Conservation (phyloP, 352 stramenopile genomes). For the Phytophthora macrochlamydospora region DNA sequence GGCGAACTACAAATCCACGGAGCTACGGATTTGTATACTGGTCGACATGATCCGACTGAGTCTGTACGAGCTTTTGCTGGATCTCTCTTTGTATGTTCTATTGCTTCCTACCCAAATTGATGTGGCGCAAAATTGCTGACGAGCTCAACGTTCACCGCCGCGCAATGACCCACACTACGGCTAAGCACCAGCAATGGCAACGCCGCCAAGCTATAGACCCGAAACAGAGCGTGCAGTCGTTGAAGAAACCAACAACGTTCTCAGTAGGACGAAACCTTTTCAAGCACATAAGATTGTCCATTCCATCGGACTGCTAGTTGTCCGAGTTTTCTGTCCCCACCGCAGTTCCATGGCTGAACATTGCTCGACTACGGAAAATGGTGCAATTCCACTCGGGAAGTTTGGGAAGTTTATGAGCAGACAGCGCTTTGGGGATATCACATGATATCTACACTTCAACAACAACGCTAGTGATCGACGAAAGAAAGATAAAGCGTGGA, state of each 20-base stretch:
- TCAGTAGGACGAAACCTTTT: constrained; percentile 6
- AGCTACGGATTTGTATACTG: constrained; percentile 6
- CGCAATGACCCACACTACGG: not conserved
- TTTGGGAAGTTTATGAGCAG: constrained; percentile 19
- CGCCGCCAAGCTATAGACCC: not conserved
- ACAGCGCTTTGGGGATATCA: constrained; percentile 17
- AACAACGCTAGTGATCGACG: constrained; percentile 9
- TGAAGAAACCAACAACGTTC: constrained; percentile 3
- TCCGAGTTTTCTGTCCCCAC: constrained; percentile 2
- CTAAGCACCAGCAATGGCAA: not conserved
- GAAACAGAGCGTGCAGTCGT: not conserved
- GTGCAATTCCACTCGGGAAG: constrained; percentile 9
- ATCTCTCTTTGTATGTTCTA: constrained; percentile 7
- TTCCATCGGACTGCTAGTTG: constrained; percentile 11
- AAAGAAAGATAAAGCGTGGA: constrained; percentile 14
- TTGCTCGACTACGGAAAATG: constrained; percentile 4
- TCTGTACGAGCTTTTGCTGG: constrained; percentile 4
- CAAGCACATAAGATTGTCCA: constrained; percentile 14
- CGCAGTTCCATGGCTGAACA: not conserved
- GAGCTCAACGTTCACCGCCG: not conserved
- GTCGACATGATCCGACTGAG: not conserved
- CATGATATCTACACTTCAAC: constrained; percentile 15
- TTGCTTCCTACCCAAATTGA: constrained; percentile 9
- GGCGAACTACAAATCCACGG: not conserved
- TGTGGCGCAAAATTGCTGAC: constrained; percentile 9